Evolutionary conservation across 495 filamentous ascomycete species (phyloP).

Genomic region (Saxispiralis lemnorum): DNA sequence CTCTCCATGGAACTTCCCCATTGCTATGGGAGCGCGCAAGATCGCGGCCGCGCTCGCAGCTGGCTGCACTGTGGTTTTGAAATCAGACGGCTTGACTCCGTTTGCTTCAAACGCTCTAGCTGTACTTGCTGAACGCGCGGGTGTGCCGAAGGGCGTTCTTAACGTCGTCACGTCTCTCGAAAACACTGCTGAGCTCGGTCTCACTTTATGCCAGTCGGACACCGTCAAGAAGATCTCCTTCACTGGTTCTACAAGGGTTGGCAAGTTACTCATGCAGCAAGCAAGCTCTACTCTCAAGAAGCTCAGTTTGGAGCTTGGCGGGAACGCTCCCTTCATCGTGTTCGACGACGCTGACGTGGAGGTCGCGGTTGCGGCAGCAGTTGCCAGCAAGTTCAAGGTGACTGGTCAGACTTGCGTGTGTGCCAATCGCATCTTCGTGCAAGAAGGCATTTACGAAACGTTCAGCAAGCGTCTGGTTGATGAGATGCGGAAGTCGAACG

Average conservation of each 20-base stretch:
- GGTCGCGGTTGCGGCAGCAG: constrained; percentile 53
- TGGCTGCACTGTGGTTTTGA: constrained; percentile 70
- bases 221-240: constrained; percentile 70
- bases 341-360: constrained; percentile 82
- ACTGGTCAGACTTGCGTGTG: constrained; percentile 86
- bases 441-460: constrained; percentile 59
- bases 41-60: constrained; percentile 69
- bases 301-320: constrained; percentile 70
- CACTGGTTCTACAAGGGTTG: constrained; percentile 75
- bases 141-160: constrained; percentile 68
- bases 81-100: constrained; percentile 73
- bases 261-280: constrained; percentile 75
- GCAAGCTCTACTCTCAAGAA: constrained; percentile 68
- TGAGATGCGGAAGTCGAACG: not conserved
- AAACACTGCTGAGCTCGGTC: constrained; percentile 52
- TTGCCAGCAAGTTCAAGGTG: constrained; percentile 67
- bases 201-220: constrained; percentile 44
- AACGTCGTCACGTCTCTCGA: constrained; percentile 58
- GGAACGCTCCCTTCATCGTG: constrained; percentile 85
- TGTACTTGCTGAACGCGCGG: constrained; percentile 64
- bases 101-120: constrained; percentile 69
- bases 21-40: constrained; percentile 84
- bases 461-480: constrained; percentile 36
- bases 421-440: constrained; percentile 73
- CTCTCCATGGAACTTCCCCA: constrained; percentile 70